Evolutionary conservation across 257 asterid species (phyloP).

Genomic region (Solanum appendiculatum): DNA sequence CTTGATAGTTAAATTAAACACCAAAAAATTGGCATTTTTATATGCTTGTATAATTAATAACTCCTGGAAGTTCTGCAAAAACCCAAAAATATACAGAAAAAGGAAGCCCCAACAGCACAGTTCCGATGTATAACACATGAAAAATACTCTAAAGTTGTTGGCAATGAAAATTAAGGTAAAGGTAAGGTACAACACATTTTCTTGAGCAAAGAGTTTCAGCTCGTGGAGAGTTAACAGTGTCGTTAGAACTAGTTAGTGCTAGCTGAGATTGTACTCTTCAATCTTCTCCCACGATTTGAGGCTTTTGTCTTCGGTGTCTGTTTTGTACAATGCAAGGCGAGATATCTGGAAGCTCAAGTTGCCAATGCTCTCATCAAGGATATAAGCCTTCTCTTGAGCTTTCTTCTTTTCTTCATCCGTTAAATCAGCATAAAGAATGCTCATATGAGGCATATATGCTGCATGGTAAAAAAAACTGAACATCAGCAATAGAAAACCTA

Average conservation of each 20-base stretch:
- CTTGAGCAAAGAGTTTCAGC: not conserved
- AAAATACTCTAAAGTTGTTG: not conserved
- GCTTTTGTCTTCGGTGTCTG: slow-evolving; percentile 75
- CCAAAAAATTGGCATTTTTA: not conserved
- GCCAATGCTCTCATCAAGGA: slow-evolving; percentile 50
- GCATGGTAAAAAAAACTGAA: slow-evolving; percentile 3
- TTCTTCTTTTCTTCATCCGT: slow-evolving; percentile 60
- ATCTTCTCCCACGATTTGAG: slow-evolving; percentile 90
- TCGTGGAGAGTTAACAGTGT: not conserved
- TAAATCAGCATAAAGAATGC: slow-evolving; percentile 73
- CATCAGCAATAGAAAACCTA: not conserved
- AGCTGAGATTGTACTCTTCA: slow-evolving; percentile 26
- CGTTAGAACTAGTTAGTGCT: not conserved
- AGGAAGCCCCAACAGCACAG: not conserved
- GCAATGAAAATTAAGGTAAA: not conserved
- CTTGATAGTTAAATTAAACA: not conserved
- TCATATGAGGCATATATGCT: slow-evolving; percentile 97
- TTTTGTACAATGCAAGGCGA: slow-evolving; percentile 60
- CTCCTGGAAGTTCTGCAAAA: not conserved
- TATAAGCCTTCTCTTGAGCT: slow-evolving; percentile 59
- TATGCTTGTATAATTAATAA: not conserved
- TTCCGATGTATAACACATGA: too few species aligned
- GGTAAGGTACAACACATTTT: not conserved
- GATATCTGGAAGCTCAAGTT: slow-evolving; percentile 44
- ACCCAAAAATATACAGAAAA: not conserved